Evolutionary conservation across 176 grass and related monocot genomes (phyloP).

Genomic region (Raddia distichophylla): DNA sequence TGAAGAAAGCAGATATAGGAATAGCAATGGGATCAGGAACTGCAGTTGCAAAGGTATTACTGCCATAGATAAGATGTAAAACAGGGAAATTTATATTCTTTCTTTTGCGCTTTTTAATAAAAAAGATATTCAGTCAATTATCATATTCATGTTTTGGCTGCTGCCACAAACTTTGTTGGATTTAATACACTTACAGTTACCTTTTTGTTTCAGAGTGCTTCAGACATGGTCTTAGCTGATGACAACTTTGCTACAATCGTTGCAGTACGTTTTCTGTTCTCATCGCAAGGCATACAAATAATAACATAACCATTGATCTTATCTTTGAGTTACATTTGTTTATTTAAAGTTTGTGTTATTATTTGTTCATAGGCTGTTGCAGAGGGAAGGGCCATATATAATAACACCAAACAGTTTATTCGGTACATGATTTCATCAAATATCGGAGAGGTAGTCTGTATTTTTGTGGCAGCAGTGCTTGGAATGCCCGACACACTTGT

Average conservation of each 20-base stretch:
- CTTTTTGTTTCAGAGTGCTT: constrained; percentile 88
- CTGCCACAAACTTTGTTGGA: background rate
- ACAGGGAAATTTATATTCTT: background rate
- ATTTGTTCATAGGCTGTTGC: constrained; percentile 84
- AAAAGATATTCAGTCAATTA: background rate
- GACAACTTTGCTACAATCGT: constrained; percentile 99
- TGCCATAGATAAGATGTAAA: constrained; percentile 15
- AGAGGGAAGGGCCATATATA: constrained; percentile 98
- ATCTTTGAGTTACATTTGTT: constrained; percentile 36
- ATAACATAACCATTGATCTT: constrained; percentile 9
- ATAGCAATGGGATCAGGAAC: constrained; percentile 99
- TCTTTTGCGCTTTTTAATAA: background rate
- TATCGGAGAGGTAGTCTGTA: constrained; percentile 98
- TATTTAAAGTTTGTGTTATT: constrained; percentile 37
- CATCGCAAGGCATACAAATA: constrained; percentile 41
- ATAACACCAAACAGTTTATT: constrained; percentile 99
- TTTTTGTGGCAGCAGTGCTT: constrained; percentile 97
- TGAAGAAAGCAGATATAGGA: constrained; percentile 99
- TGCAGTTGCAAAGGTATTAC: constrained; percentile 89
- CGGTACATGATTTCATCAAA: constrained; percentile 99
- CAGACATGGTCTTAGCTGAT: constrained; percentile 99
- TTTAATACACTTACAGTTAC: constrained; percentile 21
- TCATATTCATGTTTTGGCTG: constrained; percentile 12
- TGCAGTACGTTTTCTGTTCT: constrained; percentile 67
- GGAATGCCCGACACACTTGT: constrained; percentile 96